These are phyloP conservation scores for Coemansia reversa DNA, from an alignment of 192 early-diverging fungal species.

Conservation along the genomic window DNA sequence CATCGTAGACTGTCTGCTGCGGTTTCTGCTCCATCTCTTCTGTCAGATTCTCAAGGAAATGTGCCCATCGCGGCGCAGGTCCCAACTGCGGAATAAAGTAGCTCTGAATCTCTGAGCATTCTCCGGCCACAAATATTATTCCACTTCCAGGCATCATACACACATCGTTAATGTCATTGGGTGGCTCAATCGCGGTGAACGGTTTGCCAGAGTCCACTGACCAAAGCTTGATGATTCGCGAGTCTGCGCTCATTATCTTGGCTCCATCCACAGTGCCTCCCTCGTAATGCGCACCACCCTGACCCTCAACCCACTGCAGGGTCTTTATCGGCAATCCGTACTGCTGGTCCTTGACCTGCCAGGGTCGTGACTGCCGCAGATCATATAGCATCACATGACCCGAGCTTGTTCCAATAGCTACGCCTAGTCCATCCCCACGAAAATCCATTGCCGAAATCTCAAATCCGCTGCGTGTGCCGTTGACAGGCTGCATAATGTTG, in stretches of 20 bases:
- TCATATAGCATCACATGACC: constrained; percentile 94
- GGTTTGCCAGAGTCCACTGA: constrained; percentile 75
- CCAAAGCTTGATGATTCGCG: constrained; percentile 95
- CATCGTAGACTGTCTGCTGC: constrained; percentile 84
- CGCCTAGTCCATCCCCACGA: constrained; percentile 79
- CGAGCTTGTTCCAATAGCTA: constrained; percentile 84
- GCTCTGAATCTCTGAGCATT: constrained; percentile 87
- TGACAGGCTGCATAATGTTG: constrained; percentile 23
- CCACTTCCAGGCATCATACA: constrained; percentile 79
- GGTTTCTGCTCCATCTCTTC: constrained; percentile 91
- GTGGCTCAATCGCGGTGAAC: constrained; percentile 91
- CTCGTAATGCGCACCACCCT: constrained; percentile 18
- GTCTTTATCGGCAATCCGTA: constrained; percentile 92
- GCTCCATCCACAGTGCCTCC: constrained; percentile 45
- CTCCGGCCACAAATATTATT: constrained; percentile 86
- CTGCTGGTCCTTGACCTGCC: constrained; percentile 94
- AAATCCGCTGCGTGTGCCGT: constrained; percentile 20
- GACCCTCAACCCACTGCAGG: constrained; percentile 70
- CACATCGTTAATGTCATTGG: constrained; percentile 91
- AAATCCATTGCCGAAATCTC: constrained; percentile 80
- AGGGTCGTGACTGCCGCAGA: constrained; percentile 79
- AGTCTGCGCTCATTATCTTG: constrained; percentile 85
- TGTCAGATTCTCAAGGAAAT: constrained; percentile 95
- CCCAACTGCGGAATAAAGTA: constrained; percentile 93
- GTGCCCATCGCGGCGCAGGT: constrained; percentile 87